Evolutionary conservation across 192 early-diverging fungal genomes (phyloP), one percentile per base, ranked within the genome.

Genomic region (Lobosporangium transversale): DNA sequence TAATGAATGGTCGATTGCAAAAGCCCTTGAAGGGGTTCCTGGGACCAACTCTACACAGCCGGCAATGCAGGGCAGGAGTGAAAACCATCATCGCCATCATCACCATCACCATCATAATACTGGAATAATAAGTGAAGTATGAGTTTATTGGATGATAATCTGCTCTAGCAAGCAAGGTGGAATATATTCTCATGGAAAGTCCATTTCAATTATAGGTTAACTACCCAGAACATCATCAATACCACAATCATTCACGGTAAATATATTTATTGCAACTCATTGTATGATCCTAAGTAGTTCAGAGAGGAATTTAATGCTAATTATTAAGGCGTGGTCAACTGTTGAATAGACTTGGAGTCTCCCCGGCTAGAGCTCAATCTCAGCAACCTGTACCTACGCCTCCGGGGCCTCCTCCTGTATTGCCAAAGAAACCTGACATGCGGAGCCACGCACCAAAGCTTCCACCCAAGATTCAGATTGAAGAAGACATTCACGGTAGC

Each of bases 1-100:
- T 8, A 58, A 55, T 8, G 59, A 36, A 20, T 66, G 70, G 66
- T 62, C 68, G 29, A n/a, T 63, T 51, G 51, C 43, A 15, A 55
- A 70, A 30, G 47, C 81, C 43, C 44, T 85, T 48, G 63, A 80
- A 69, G 84, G 70, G 47, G 33, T 70, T 48, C 58, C 69, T 58
- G 47, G 70, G 55, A 2, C 62, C 70, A 55, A 80, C 55, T 4
- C 76, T 60, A 31, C 63, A 44, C 54, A 69, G 60, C 8, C 40
- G n/a, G n/a, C n/a, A n/a, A n/a, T n/a, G n/a, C n/a, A n/a, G n/a
- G n/a, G n/a, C n/a, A n/a, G n/a, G n/a, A n/a, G n/a, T n/a, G n/a
- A n/a, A 40, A n/a, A 11, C 14, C 69, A 57, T 6, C 69, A 63
- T 4, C 26, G 30, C 6, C 57, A 62, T 23, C 57, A 62, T 4